Evolutionary conservation across 2,329 filamentous ascomycete species (phyloP), one percentile per base, ranked within the genome.

Genomic region (Aspergillus sp.): DNA sequence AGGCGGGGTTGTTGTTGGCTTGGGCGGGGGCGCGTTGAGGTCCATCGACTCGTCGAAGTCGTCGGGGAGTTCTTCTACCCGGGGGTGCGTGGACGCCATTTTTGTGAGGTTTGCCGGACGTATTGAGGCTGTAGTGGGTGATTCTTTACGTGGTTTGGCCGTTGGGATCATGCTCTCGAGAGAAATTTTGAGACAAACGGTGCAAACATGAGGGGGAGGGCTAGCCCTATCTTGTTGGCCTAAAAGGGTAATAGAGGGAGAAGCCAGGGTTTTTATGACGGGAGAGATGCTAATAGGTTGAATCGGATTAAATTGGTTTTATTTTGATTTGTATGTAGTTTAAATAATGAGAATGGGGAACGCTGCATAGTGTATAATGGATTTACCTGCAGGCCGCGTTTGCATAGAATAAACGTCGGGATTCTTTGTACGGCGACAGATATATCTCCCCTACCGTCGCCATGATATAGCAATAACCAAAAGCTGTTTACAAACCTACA

Each of bases 81-180:
- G 77, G 31, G 81, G 75, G 63, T 82, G 79, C 68, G 82, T 75
- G 33, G 81, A 70, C 2, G 86, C 86, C 66, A 90, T 77, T 43
- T 35, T 47, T 27, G 61, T 56, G 57, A 58, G 33, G 17, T 51
- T n/a, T 37, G 27, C 4, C 35, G 15, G 35, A 4, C 7, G 35
- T 37, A n/a, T 37, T 37, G 12, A n/a, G 35, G 14, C 35, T 37
- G 12, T n/a, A n/a, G 33, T n/a, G 54, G 23, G 17, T 8, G 27
- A 11, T 31, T 31, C 27, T 11, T 31, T 31, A 11, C 8, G 9
- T 9, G 31, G 21, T 46, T 49, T 15, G 52, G 35, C 31, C 23
- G 37, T 12, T 43, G 23, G 37, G 4, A 45, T 27, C 41, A 39
- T 49, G 44, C 23, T 39, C 19, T 23, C 37, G 41, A 35, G 33